Evolutionary conservation across 345 rosid species (phyloP), one percentile per base, ranked within the genome.

Genomic region (Heritiera fomes): DNA sequence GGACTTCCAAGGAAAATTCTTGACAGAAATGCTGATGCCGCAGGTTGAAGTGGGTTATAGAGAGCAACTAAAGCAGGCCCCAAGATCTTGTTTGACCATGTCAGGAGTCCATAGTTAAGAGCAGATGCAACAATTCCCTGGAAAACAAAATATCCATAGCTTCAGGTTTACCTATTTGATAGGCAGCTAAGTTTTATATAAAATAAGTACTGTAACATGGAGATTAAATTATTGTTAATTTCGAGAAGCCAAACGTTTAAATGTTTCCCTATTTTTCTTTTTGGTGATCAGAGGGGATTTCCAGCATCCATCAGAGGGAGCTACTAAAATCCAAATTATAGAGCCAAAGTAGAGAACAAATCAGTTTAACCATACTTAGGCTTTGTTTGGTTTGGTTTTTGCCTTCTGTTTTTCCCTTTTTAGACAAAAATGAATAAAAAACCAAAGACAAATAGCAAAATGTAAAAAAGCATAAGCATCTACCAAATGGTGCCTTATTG

Each of bases 51-150:
- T 72, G 99, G 99, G 81, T 89, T 87, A 89, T 96, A 96, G 32
- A 96, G 94, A 78, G 99, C 93, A 78, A 96, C 99, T 88, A 96
- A 84, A 71, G 99, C 85, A 67, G 99, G 99, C 55, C 98, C 99
- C 82, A 96, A 79, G 72, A 92, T 92, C 89, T 96, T 96, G 85
- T 96, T 96, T 73, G 93, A 96, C 99, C 99, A 96, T 23, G 99
- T 94, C 73, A 96, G 70, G n/a, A 96, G 86, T 78, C 95, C 98
- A 85, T 88, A 96, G 85, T 91, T 94, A 58, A 96, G 78, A 55
- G 99, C 98, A 79, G 99, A 94, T 34, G 98, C 97, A 75, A 92
- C 81, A 80, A 87, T 80, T 78, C 99, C 97, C 98, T 94, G 81
- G 7, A 65, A 64, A 84, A 81, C 82, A 62, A 79, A 12, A 55